These are phyloP conservation scores for Leavenworthia alabamica DNA, from an alignment of 345 rosid genomes.

Conservation along the genomic window DNA sequence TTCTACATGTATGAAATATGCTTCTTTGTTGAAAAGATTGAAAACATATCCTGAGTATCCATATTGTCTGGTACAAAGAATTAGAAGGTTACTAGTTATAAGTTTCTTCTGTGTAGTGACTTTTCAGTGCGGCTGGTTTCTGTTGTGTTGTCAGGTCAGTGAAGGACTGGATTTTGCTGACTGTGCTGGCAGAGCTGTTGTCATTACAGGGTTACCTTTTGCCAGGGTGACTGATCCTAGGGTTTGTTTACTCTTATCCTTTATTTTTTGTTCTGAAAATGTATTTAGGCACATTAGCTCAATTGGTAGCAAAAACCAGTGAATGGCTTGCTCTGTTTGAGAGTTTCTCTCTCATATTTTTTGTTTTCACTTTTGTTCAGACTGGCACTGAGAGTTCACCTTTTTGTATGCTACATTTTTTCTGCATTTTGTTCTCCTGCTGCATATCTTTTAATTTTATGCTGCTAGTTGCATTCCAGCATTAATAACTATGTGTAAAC, in stretches of 20 bases:
- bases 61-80: neutral
- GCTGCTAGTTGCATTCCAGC: neutral
- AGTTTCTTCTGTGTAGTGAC: neutral
- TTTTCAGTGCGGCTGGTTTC: constrained; percentile 14
- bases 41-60: neutral
- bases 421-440: neutral
- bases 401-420: constrained; percentile 1
- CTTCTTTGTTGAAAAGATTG: neutral
- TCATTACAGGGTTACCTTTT: constrained; percentile 87
- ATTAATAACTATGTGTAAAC: constrained; percentile 18
- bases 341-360: constrained; percentile 6
- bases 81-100: neutral
- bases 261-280: constrained; percentile 4
- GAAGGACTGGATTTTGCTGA: constrained; percentile 99
- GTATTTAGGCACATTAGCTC: constrained; percentile 1
- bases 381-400: constrained; percentile 1
- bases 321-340: neutral
- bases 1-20: constrained; percentile 1
- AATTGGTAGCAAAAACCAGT: constrained; percentile 1
- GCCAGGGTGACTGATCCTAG: constrained; percentile 73
- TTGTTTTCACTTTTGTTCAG: constrained; percentile 3
- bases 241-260: constrained; percentile 44
- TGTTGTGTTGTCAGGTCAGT: constrained; percentile 64
- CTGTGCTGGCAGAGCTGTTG: constrained; percentile 93
- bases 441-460: neutral